A percentile compares a stretch with the other conserved stretches of the same genome.
Conservation (phyloP, 2,329 filamentous ascomycete species). For the Xylariales sp. region DNA sequence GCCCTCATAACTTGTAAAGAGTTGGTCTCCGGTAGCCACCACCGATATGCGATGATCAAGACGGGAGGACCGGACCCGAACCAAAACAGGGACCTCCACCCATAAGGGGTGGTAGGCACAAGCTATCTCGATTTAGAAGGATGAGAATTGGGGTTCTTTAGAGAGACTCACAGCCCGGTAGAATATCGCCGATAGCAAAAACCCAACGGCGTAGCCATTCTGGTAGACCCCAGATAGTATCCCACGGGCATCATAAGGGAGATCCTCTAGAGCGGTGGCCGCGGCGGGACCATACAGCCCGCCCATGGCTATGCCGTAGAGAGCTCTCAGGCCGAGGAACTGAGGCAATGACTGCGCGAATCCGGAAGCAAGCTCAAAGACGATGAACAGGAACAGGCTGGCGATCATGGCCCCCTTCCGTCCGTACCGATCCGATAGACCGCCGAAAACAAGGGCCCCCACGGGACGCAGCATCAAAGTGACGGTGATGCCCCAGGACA, state of each 20-base stretch:
- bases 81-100: constrained; percentile 39
- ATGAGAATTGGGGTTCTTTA: too few relatives aligned
- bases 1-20: constrained; percentile 37
- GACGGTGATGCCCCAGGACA: constrained; percentile 39
- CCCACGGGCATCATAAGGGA: constrained; percentile 38
- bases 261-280: constrained; percentile 39
- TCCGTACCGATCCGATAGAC: constrained; percentile 36
- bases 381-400: constrained; percentile 36
- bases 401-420: constrained; percentile 37
- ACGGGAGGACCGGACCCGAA: constrained; percentile 38
- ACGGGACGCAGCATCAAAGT: constrained; percentile 39
- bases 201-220: constrained; percentile 32
- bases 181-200: constrained; percentile 35
- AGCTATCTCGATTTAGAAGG: constrained; percentile 32
- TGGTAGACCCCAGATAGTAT: constrained; percentile 36
- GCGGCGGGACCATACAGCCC: constrained; percentile 38
- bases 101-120: constrained; percentile 35
- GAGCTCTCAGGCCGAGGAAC: constrained; percentile 35
- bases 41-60: constrained; percentile 37
- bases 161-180: constrained; percentile 36
- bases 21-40: constrained; percentile 41
- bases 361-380: constrained; percentile 38
- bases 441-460: constrained; percentile 36
- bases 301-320: constrained; percentile 42
- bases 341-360: constrained; percentile 36